Evolutionary conservation across 2,329 filamentous ascomycete genomes (phyloP).

Genomic region (Byssothecium circinans): DNA sequence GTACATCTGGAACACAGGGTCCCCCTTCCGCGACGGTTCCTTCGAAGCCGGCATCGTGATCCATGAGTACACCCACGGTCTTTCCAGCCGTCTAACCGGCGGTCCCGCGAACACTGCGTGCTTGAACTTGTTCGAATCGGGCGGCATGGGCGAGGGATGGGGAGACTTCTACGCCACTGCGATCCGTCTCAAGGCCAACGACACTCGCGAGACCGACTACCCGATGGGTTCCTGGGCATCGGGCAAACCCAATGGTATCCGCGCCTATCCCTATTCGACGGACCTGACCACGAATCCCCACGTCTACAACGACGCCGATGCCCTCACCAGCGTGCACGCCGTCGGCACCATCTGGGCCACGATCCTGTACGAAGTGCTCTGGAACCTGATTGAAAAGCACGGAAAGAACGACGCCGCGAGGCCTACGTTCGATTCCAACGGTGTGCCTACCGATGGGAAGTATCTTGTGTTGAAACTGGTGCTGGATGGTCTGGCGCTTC

Average conservation of each 20-base stretch:
- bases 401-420: constrained; percentile 51
- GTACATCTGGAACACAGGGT: constrained; percentile 58
- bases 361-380: constrained; percentile 59
- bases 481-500: constrained; percentile 55
- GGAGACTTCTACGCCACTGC: constrained; percentile 59
- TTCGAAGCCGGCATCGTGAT: constrained; percentile 64
- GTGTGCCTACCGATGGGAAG: constrained; percentile 57
- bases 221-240: constrained; percentile 55
- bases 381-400: constrained; percentile 60
- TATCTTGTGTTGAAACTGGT: constrained; percentile 58
- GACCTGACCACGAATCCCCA: constrained; percentile 53
- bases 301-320: constrained; percentile 52
- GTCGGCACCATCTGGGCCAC: constrained; percentile 58
- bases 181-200: constrained; percentile 50
- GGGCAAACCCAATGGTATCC: constrained; percentile 51
- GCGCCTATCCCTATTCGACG: constrained; percentile 57
- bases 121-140: constrained; percentile 51
- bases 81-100: constrained; percentile 62
- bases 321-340: constrained; percentile 47
- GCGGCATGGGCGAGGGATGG: constrained; percentile 64
- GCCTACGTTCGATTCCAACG: constrained; percentile 48
- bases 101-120: constrained; percentile 58
- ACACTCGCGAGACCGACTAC: constrained; percentile 53
- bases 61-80: constrained; percentile 50
- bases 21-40: constrained; percentile 55